phyloP scores from a whole-genome alignment of 306 rosid genomes.

The Prunus mume region DNA sequence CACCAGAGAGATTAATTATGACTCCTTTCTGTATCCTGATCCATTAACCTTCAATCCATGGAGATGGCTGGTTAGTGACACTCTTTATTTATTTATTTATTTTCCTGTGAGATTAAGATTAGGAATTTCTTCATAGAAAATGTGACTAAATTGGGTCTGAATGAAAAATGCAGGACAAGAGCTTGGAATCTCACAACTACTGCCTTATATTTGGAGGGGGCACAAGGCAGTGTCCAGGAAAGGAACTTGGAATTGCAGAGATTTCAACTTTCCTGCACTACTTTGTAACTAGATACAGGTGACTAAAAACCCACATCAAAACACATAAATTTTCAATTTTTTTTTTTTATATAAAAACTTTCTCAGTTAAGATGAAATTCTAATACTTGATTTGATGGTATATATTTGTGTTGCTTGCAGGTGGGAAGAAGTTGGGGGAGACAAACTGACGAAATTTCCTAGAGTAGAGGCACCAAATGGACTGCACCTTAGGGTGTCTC shows the following conservation, averaged over 20 bases:
- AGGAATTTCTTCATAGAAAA: background rate
- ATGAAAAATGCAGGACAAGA: slow-evolving; percentile 54
- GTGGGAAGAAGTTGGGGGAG: slow-evolving; percentile 99
- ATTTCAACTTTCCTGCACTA: slow-evolving; percentile 87
- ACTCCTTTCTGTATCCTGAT: slow-evolving; percentile 67
- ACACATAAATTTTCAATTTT: background rate
- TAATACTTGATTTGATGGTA: background rate
- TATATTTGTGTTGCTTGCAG: slow-evolving; percentile 31
- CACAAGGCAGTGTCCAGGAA: slow-evolving; percentile 87
- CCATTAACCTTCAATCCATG: slow-evolving; percentile 86
- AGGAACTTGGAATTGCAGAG: slow-evolving; percentile 86
- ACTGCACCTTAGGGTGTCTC: slow-evolving; percentile 72
- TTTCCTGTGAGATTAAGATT: background rate
- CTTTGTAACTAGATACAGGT: slow-evolving; percentile 95
- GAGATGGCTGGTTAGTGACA: slow-evolving; percentile 88
- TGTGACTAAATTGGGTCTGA: background rate
- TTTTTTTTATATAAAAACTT: background rate
- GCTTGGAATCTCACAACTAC: slow-evolving; percentile 52
- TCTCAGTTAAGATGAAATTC: background rate
- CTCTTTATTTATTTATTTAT: background rate
- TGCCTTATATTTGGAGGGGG: slow-evolving; percentile 92
- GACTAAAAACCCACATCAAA: background rate
- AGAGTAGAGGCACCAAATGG: slow-evolving; percentile 98
- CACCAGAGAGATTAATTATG: slow-evolving; percentile 89
- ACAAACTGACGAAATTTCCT: slow-evolving; percentile 84